phyloP scores from a whole-genome alignment of 2,329 filamentous ascomycete species.

The Tolypocladium amazonense region DNA sequence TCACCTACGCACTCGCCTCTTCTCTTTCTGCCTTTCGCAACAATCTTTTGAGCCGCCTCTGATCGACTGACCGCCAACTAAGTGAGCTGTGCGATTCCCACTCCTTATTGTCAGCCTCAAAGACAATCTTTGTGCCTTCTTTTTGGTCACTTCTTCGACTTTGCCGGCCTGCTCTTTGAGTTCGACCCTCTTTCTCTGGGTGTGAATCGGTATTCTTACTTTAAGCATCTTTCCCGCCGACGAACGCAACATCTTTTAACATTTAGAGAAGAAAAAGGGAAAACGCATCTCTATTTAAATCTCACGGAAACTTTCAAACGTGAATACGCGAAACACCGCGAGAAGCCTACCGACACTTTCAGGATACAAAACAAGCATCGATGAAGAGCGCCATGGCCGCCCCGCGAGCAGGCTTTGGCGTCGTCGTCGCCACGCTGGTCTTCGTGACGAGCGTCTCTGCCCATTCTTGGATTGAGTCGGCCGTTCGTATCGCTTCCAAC shows the following conservation, averaged over 20 bases:
- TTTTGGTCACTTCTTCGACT: not conserved
- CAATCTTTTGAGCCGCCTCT: not conserved
- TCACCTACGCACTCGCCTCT: not conserved
- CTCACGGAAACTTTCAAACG: not conserved
- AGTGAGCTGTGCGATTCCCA: not conserved
- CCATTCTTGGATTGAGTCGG: slow-evolving; percentile 77
- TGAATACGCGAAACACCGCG: not conserved
- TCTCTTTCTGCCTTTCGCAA: not conserved
- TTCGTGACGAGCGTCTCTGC: slow-evolving; percentile 26
- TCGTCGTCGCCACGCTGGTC: slow-evolving; percentile 16
- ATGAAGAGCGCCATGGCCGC: slow-evolving; percentile 10
- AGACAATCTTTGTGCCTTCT: not conserved
- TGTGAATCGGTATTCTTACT: not conserved
- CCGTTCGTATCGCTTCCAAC: slow-evolving; percentile 59
- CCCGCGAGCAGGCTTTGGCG: slow-evolving; percentile 6
- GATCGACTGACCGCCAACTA: not conserved
- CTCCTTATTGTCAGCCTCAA: not conserved
- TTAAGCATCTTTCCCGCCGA: not conserved
- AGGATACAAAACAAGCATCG: slow-evolving; percentile 3
- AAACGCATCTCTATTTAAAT: not conserved
- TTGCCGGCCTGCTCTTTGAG: not conserved
- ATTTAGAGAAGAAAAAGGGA: not conserved
- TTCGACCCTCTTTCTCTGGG: not conserved
- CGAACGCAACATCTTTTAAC: not conserved
- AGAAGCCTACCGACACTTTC: not conserved